Percentiles rank a stretch among this genome's conserved stretches.
These are phyloP conservation scores for Silene coronaria DNA, from an alignment of 179 eudicot genomes.

Conservation along the genomic window DNA sequence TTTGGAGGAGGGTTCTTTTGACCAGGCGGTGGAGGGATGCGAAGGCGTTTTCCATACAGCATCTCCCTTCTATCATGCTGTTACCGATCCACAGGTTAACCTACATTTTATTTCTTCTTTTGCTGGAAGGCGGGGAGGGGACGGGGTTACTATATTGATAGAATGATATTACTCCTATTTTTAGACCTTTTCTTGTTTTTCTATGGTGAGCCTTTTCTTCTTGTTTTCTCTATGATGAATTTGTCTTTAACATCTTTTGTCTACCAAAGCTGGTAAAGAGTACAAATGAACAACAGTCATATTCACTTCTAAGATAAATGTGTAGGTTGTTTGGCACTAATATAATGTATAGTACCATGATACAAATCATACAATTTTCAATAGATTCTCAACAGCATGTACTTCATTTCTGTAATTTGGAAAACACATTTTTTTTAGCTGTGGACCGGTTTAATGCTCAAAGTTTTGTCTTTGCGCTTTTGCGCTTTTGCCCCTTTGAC, in stretches of 20 bases:
- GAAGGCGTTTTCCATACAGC: slow-evolving; percentile 48
- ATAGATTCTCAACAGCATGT: background rate
- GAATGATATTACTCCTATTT: no score
- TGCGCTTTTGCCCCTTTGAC: background rate
- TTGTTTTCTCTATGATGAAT: no score
- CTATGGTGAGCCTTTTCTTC: no score
- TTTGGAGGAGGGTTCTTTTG: slow-evolving; percentile 42
- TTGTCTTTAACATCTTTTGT: background rate
- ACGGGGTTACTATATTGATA: no score
- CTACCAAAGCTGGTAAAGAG: background rate
- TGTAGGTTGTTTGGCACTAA: no score
- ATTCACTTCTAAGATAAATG: no score
- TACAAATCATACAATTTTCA: no score
- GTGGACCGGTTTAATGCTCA: background rate
- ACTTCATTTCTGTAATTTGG: background rate
- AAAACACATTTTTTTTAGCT: background rate
- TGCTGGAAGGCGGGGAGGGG: no score
- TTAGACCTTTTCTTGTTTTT: background rate
- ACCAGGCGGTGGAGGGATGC: slow-evolving; percentile 41
- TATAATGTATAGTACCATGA: no score
- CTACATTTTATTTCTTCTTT: background rate
- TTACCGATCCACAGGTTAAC: slow-evolving; percentile 40
- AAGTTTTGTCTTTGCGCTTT: background rate
- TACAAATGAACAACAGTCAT: background rate
- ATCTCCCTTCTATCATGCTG: slow-evolving; percentile 33